Percentiles rank a stretch among this genome's conserved stretches.
Conservation (phyloP, 2,329 filamentous ascomycete genomes). For the Apiospora aurea region DNA sequence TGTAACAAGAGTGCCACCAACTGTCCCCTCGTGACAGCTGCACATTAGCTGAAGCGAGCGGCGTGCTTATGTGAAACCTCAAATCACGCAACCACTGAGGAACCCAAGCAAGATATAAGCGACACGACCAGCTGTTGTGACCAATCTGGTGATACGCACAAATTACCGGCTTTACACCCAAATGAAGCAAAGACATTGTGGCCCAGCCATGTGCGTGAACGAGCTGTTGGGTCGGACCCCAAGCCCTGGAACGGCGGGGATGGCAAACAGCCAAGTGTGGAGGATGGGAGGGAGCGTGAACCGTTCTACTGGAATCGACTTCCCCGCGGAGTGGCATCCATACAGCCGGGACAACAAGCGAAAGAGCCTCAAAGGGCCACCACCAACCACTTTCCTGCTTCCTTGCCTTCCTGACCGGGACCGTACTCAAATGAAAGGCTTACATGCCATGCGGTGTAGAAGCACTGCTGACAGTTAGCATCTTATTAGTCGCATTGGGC, state of each 20-base stretch:
- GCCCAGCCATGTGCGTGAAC: conserved; percentile 18
- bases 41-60: not conserved
- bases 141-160: not conserved
- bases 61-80: not conserved
- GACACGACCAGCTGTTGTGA: not conserved
- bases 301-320: not conserved
- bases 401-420: not conserved
- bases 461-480: not conserved
- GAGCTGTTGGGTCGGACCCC: not conserved
- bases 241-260: not conserved
- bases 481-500: too few species aligned
- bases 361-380: not conserved
- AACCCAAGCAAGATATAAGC: not conserved
- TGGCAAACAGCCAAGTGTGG: conserved; percentile 5
- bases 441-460: not conserved
- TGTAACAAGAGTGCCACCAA: not conserved
- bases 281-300: not conserved
- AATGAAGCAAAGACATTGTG: conserved; percentile 2
- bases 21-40: not conserved
- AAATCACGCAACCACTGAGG: not conserved
- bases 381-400: not conserved
- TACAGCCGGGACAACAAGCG: not conserved
- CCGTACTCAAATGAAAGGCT: not conserved
- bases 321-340: not conserved
- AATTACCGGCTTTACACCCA: not conserved